A percentile compares a stretch with the other conserved stretches of the same genome.
These are phyloP conservation scores for Penicillium sp. DNA, from an alignment of 2,329 filamentous ascomycete species.

Conservation along the genomic window DNA sequence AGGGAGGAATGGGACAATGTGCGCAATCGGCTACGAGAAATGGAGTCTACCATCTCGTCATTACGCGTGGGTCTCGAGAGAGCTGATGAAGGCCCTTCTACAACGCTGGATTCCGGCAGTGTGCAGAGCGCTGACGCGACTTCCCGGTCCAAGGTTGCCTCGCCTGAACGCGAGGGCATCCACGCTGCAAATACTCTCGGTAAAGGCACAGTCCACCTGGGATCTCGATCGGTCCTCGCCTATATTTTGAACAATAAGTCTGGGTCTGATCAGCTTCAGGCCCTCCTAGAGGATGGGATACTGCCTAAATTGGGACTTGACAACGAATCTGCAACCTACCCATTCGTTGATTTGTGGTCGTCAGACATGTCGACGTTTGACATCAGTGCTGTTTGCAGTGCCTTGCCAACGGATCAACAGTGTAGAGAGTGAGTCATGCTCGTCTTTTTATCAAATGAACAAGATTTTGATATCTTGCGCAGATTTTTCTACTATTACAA, in stretches of 20 bases:
- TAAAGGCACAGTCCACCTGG: constrained; percentile 60
- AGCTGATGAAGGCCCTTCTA: constrained; percentile 31
- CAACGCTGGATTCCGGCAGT: constrained; percentile 29
- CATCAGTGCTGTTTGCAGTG: constrained; percentile 57
- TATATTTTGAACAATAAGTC: constrained; percentile 58
- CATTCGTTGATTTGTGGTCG: constrained; percentile 65
- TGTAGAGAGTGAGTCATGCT: constrained; percentile 49
- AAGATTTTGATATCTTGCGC: constrained; percentile 6
- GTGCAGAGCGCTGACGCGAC: constrained; percentile 31
- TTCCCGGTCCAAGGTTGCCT: constrained; percentile 33
- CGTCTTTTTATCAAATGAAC: not conserved
- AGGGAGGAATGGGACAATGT: constrained; percentile 46
- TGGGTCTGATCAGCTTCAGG: constrained; percentile 48
- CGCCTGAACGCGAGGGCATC: constrained; percentile 53
- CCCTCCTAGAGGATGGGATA: constrained; percentile 60
- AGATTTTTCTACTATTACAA: constrained; percentile 58
- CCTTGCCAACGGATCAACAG: constrained; percentile 57
- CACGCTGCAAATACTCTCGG: constrained; percentile 60
- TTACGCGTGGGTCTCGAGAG: constrained; percentile 41
- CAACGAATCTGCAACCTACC: constrained; percentile 64
- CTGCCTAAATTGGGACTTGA: constrained; percentile 62
- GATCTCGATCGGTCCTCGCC: constrained; percentile 60
- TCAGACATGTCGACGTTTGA: constrained; percentile 59
- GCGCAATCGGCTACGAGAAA: constrained; percentile 41
- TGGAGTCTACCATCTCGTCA: constrained; percentile 43